Conservation (phyloP, 495 filamentous ascomycete species). For the Diplogelasinospora grovesii region DNA sequence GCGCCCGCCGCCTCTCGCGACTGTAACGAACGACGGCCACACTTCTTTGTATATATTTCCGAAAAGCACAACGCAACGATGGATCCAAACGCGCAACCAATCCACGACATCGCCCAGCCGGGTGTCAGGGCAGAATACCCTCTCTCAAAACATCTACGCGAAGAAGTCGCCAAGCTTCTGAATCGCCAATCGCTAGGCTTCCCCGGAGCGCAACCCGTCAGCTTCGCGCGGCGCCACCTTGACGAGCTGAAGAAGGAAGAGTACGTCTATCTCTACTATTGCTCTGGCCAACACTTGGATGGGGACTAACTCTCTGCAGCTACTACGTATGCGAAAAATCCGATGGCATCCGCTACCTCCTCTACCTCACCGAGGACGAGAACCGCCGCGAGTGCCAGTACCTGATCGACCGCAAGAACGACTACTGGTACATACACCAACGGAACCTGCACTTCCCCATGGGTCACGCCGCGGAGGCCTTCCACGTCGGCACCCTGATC, state of each 20-base stretch:
- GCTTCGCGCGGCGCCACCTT: constrained; percentile 72
- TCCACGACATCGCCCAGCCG: constrained; percentile 45
- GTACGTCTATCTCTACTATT: too few species aligned
- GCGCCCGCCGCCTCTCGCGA: too few species aligned
- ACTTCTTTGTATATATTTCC: too few species aligned
- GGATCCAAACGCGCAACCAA: constrained; percentile 21
- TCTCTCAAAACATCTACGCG: constrained; percentile 54
- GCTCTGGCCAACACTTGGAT: too few species aligned
- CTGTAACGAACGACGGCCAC: too few species aligned
- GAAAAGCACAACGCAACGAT: constrained; percentile 7
- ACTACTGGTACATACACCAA: constrained; percentile 72
- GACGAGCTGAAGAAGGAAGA: constrained; percentile 70
- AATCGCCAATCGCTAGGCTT: constrained; percentile 60
- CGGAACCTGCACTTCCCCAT: constrained; percentile 75
- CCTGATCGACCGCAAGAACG: constrained; percentile 94
- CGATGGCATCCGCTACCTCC: constrained; percentile 87
- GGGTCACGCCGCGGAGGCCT: constrained; percentile 51
- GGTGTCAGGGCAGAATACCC: constrained; percentile 58
- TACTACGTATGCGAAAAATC: constrained; percentile 99
- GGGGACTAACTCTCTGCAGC: constrained; percentile 28
- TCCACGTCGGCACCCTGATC: constrained; percentile 75
- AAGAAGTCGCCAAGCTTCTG: constrained; percentile 70
- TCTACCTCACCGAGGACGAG: constrained; percentile 66
- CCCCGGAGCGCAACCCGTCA: constrained; percentile 92
- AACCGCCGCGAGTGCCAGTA: constrained; percentile 56